Evolutionary conservation across 306 rosid genomes (phyloP).

Genomic region (Castanea mollissima): DNA sequence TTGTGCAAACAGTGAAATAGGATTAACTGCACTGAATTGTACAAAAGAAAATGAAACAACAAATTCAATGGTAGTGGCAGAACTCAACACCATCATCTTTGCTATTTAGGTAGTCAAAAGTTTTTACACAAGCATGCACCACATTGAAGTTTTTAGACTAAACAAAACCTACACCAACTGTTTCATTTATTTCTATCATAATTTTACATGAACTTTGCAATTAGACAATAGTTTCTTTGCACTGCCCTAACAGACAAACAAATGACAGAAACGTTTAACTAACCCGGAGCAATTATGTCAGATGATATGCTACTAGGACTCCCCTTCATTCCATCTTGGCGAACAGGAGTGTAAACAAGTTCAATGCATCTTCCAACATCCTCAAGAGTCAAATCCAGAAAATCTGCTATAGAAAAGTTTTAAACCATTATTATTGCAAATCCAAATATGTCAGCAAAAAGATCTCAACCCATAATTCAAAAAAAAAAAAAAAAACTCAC

Average conservation of each 20-base stretch:
- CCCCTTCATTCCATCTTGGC: slow-evolving; percentile 79
- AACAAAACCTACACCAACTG: neutral
- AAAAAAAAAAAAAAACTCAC: slow-evolving; percentile 36
- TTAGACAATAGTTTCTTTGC: neutral
- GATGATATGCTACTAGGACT: slow-evolving; percentile 54
- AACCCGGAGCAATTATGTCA: slow-evolving; percentile 70
- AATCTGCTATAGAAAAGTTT: slow-evolving; percentile 45
- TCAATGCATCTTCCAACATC: slow-evolving; percentile 78
- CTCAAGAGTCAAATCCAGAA: slow-evolving; percentile 73
- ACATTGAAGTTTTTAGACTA: neutral
- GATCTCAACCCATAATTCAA: slow-evolving; percentile 7
- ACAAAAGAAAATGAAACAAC: neutral
- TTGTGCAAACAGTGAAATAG: neutral
- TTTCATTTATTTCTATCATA: neutral
- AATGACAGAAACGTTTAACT: slow-evolving; percentile 6
- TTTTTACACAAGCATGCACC: too few relatives aligned
- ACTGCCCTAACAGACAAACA: neutral
- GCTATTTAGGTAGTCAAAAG: too few relatives aligned
- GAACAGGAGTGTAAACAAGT: slow-evolving; percentile 75
- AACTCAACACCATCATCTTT: too few relatives aligned
- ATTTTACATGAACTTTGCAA: neutral
- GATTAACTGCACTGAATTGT: neutral
- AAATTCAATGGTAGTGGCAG: neutral
- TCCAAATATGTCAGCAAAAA: slow-evolving; percentile 11
- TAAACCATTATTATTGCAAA: slow-evolving; percentile 17